Evolutionary conservation across 2,329 filamentous ascomycete genomes (phyloP).

Genomic region (Botrytis fragariae): DNA sequence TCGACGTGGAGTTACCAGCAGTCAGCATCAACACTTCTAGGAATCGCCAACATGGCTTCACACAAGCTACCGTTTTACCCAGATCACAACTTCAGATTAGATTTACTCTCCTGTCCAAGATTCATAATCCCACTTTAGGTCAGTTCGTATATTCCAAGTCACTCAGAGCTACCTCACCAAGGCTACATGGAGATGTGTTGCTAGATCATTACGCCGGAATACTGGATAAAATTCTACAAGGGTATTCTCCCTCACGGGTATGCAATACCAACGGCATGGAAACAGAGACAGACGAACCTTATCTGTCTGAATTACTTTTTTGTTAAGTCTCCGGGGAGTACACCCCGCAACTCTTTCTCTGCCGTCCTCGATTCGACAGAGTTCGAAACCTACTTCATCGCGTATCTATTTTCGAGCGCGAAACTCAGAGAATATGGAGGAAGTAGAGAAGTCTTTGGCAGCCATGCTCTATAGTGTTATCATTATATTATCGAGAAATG

Average conservation of each 20-base stretch:
- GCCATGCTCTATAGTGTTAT: fast-evolving
- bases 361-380: not conserved
- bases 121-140: not conserved
- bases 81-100: not conserved
- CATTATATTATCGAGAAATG: too few species aligned
- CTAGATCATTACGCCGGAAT: not conserved
- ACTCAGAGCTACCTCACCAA: too few species aligned
- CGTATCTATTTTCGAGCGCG: not conserved
- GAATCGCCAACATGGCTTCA: not conserved
- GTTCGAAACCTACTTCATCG: not conserved
- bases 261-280: fast-evolving
- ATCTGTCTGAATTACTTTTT: not conserved
- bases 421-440: too few species aligned
- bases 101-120: not conserved
- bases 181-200: not conserved
- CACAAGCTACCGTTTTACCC: not conserved
- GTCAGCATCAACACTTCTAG: fast-evolving
- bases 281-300: fast-evolving
- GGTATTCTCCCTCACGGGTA: fast-evolving
- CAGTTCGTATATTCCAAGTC: not conserved
- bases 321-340: too few species aligned
- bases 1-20: fast-evolving
- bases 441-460: too few species aligned
- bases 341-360: not conserved
- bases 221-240: not conserved